These are phyloP conservation scores for Exobasidium cylindrosporum DNA, from an alignment of 1,284 basidiomycete species.

Conservation along the genomic window DNA sequence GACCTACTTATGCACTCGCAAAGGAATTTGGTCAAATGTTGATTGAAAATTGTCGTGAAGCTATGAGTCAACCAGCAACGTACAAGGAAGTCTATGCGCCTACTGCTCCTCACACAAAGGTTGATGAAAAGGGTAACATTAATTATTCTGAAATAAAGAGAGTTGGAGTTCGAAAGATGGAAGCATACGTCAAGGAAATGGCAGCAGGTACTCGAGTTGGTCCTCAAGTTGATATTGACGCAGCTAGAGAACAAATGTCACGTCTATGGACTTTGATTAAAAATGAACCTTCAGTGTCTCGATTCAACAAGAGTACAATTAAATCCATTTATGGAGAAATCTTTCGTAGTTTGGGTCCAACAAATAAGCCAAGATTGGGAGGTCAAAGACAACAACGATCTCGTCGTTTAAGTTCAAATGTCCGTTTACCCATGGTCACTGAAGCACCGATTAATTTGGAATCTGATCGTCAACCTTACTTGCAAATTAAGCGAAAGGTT, in stretches of 20 bases:
- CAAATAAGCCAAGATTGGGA: slow-evolving; percentile 16
- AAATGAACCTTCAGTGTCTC: slow-evolving; percentile 90
- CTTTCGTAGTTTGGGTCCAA: slow-evolving; percentile 66
- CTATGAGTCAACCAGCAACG: slow-evolving; percentile 74
- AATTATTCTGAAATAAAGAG: slow-evolving; percentile 91
- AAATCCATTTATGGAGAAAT: slow-evolving; percentile 95
- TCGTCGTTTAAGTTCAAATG: slow-evolving; percentile 19
- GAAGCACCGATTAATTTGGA: slow-evolving; percentile 19
- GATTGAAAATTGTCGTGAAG: slow-evolving; percentile 87
- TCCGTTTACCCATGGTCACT: slow-evolving; percentile 62
- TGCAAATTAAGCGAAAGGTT: slow-evolving; percentile 96
- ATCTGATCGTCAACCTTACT: slow-evolving; percentile 81
- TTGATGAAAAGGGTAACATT: slow-evolving; percentile 89
- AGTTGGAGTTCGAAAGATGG: slow-evolving; percentile 91
- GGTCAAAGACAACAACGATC: slow-evolving; percentile 59
- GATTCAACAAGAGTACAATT: slow-evolving; percentile 95
- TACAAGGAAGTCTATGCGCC: slow-evolving; percentile 73
- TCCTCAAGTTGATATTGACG: slow-evolving; percentile 64
- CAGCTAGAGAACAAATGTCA: slow-evolving; percentile 90
- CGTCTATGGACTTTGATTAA: slow-evolving; percentile 97
- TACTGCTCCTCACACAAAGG: slow-evolving; percentile 90
- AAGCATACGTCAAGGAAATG: slow-evolving; percentile 98
- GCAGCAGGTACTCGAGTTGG: slow-evolving; percentile 75
- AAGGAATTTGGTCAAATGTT: slow-evolving; percentile 96
- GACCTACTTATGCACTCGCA: slow-evolving; percentile 86